Evolutionary conservation across 2,329 filamentous ascomycete species (phyloP).

Genomic region (Thelonectria blattea): DNA sequence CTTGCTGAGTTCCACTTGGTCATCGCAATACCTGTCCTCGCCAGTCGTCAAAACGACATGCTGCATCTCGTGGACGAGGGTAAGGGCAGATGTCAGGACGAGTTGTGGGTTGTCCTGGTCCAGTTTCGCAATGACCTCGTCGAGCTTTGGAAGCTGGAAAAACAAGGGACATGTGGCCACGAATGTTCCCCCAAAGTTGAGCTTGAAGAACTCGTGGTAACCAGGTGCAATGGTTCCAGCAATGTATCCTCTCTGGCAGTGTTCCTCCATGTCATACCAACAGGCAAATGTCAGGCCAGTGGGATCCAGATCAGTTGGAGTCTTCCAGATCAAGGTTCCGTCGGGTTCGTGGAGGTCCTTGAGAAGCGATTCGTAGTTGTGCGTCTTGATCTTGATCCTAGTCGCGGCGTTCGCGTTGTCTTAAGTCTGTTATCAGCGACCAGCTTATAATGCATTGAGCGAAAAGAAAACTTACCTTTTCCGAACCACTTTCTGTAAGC

Average conservation of each 20-base stretch:
- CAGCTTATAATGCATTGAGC: no score
- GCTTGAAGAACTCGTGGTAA: not conserved
- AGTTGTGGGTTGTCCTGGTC: not conserved
- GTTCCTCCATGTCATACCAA: not conserved
- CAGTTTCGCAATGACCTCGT: not conserved
- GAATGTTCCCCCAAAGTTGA: not conserved
- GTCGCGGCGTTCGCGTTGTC: no score
- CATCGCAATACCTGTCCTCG: not conserved
- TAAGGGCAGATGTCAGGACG: not conserved
- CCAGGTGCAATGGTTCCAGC: not conserved
- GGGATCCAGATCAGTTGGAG: not conserved
- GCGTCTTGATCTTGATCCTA: no score
- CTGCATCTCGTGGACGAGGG: conserved; percentile 5
- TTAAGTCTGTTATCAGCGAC: no score
- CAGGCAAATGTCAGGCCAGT: not conserved
- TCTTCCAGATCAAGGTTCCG: no score
- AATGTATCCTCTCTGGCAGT: not conserved
- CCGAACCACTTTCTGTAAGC: no score
- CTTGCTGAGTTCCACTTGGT: not conserved
- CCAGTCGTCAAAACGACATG: not conserved
- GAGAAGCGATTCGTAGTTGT: no score
- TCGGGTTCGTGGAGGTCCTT: no score
- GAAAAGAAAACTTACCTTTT: no score
- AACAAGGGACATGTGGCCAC: not conserved
- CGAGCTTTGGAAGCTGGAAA: not conserved